Evolutionary conservation across 495 filamentous ascomycete genomes (phyloP).

Genomic region (Poronia punctata): DNA sequence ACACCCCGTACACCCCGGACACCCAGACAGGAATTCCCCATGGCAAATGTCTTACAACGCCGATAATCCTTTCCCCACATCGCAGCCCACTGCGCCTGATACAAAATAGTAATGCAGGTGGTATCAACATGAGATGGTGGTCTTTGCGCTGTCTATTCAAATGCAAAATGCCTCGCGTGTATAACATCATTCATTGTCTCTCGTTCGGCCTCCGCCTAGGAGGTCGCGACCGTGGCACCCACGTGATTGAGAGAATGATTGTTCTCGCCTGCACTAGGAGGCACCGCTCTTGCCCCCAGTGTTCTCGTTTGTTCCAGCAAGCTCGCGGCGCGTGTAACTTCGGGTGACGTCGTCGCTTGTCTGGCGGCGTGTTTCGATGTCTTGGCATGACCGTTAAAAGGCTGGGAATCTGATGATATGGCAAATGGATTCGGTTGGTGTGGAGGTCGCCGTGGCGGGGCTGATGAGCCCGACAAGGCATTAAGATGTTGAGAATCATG

Average conservation of each 20-base stretch:
- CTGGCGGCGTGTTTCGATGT: slow-evolving; percentile 14
- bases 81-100: slow-evolving; percentile 21
- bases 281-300: slow-evolving; percentile 17
- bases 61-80: slow-evolving; percentile 12
- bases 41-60: slow-evolving; percentile 4
- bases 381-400: slow-evolving; percentile 18
- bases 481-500: slow-evolving; percentile 19
- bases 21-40: not conserved
- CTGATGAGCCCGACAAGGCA: slow-evolving; percentile 16
- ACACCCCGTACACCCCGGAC: not conserved
- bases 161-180: not conserved
- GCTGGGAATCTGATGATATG: slow-evolving; percentile 19
- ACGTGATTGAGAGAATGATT: slow-evolving; percentile 9
- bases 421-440: slow-evolving; percentile 26
- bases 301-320: slow-evolving; percentile 23
- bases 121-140: slow-evolving; percentile 13
- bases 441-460: slow-evolving; percentile 24
- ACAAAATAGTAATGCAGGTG: slow-evolving; percentile 26
- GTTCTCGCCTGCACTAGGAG: slow-evolving; percentile 12
- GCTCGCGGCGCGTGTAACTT: slow-evolving; percentile 23
- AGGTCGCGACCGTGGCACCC: slow-evolving; percentile 4
- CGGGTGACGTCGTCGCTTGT: slow-evolving; percentile 21
- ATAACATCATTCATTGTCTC: not conserved
- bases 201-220: slow-evolving; percentile 2
- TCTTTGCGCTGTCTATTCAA: slow-evolving; percentile 8